phyloP scores from a whole-genome alignment of 768 basidiomycete genomes.

The Cyathus striatus region DNA sequence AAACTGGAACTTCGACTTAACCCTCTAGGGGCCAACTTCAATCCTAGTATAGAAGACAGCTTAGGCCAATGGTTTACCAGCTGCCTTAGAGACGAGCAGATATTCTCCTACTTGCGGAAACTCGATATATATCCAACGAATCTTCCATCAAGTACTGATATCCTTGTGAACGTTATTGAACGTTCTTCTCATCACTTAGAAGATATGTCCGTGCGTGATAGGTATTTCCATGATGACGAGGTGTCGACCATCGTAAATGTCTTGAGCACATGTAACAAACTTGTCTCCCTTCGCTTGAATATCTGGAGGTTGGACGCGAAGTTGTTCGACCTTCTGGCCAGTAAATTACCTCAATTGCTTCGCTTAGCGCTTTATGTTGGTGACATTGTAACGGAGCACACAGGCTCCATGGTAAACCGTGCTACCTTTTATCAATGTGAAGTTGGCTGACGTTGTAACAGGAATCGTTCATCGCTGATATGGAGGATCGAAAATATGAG shows the following conservation, averaged over 20 bases:
- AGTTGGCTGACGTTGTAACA: slow-evolving; percentile 6
- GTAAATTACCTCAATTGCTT: slow-evolving; percentile 22
- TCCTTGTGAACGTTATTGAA: slow-evolving; percentile 23
- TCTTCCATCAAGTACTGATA: slow-evolving; percentile 23
- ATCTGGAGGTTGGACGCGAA: slow-evolving; percentile 22
- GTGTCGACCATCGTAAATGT: slow-evolving; percentile 17
- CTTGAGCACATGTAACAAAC: slow-evolving; percentile 14
- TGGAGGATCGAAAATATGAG: slow-evolving; percentile 20
- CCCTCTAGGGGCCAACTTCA: slow-evolving; percentile 22
- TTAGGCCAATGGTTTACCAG: slow-evolving; percentile 29
- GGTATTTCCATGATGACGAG: slow-evolving; percentile 30
- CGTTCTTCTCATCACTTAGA: slow-evolving; percentile 26
- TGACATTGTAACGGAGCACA: slow-evolving; percentile 14
- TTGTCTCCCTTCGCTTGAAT: slow-evolving; percentile 28
- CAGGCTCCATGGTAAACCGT: slow-evolving; percentile 6
- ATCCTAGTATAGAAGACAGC: slow-evolving; percentile 21
- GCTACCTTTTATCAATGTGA: slow-evolving; percentile 2
- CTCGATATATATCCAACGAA: slow-evolving; percentile 39
- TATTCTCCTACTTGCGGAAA: slow-evolving; percentile 22
- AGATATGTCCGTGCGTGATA: slow-evolving; percentile 31
- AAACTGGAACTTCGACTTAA: slow-evolving; percentile 34
- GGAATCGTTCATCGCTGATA: slow-evolving; percentile 17
- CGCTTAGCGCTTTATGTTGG: slow-evolving; percentile 24
- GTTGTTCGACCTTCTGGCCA: slow-evolving; percentile 27
- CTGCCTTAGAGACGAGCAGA: slow-evolving; percentile 17